Base-by-base conservation (phyloP, 257 asterid genomes). In the Primulina eburnea region DNA sequence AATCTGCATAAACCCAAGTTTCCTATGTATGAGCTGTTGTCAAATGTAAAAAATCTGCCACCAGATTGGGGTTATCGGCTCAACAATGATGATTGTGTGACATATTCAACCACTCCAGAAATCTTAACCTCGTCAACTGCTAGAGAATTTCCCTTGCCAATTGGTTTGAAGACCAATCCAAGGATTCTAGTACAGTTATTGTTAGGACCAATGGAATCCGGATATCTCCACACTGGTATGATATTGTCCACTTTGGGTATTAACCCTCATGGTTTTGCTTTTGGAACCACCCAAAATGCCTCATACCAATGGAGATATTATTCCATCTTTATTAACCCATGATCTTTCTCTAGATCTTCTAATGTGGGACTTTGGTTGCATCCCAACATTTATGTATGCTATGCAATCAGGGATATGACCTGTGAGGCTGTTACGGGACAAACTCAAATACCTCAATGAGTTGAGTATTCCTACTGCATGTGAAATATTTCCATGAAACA, bases 121-220 rank as follows among this genome's bases (percentile, higher is more conserved):
- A 71, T 32, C 79, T 74, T 17, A 74, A 14, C 9, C 63, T 40
- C 9, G 61, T 12, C 18, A 78, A 10, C 6, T 70, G 64, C 2
- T 26, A 0, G 0, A 77, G 74, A 35, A 78, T 78, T 16, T n/a
- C 11, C 9, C 82, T 78, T 1, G 3, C 60, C 59, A 78, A 34
- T 8, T 50, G 6, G 53, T 78, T 73, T 3, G 65, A 61, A 4
- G 76, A 73, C 34, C 73, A 52, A 64, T 78, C 82, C 70, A 78
- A 38, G 2, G 76, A 69, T 16, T 73, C 82, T 16, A 78, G 73
- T 40, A 11, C 30, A 9, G 18, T 73, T 24, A n/a, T n/a, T n/a
- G n/a, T n/a, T n/a, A n/a, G n/a, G n/a, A n/a, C n/a, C n/a, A n/a
- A n/a, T n/a, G n/a, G n/a, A n/a, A n/a, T n/a, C n/a, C n/a, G n/a